These are phyloP conservation scores for Colletotrichum sp. DNA, from an alignment of 2,329 filamentous ascomycete genomes.

Conservation along the genomic window DNA sequence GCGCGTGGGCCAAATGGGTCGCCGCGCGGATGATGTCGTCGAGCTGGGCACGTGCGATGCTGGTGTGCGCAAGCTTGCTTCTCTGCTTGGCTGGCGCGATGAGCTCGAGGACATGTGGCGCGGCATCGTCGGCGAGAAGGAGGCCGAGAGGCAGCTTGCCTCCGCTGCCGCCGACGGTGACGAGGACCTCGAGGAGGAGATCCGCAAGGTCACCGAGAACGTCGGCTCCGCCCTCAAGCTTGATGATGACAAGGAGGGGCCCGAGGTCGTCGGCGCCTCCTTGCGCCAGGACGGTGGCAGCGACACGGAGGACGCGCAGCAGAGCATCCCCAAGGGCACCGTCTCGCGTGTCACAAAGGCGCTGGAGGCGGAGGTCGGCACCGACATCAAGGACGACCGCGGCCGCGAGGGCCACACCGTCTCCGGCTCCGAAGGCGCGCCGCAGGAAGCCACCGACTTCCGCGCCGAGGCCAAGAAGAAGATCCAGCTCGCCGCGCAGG, in stretches of 20 bases:
- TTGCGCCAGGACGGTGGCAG: neutral
- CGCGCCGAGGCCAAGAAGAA: conserved; percentile 15
- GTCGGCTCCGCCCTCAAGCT: conserved; percentile 39
- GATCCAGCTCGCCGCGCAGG: conserved; percentile 9
- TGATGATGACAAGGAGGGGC: conserved; percentile 27
- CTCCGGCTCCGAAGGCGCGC: conserved; percentile 1
- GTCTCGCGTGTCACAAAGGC: neutral
- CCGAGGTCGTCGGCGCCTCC: neutral
- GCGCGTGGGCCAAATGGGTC: conserved; percentile 79
- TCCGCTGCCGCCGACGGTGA: conserved; percentile 34
- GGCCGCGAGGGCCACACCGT: conserved; percentile 8
- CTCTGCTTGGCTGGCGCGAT: conserved; percentile 82
- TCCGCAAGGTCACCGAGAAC: conserved; percentile 42
- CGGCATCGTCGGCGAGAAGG: conserved; percentile 65
- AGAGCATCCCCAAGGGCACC: neutral
- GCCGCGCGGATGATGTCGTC: conserved; percentile 82
- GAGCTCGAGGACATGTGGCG: conserved; percentile 83
- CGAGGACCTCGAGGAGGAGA: conserved; percentile 47
- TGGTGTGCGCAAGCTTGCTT: conserved; percentile 79
- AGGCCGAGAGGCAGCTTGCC: conserved; percentile 55
- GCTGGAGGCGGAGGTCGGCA: neutral
- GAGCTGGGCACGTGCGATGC: conserved; percentile 83
- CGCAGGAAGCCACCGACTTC: conserved; percentile 10
- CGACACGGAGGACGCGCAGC: neutral
- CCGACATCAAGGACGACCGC: conserved; percentile 15